Base-by-base conservation (phyloP, 345 rosid genomes). In the Camelina hispida region DNA sequence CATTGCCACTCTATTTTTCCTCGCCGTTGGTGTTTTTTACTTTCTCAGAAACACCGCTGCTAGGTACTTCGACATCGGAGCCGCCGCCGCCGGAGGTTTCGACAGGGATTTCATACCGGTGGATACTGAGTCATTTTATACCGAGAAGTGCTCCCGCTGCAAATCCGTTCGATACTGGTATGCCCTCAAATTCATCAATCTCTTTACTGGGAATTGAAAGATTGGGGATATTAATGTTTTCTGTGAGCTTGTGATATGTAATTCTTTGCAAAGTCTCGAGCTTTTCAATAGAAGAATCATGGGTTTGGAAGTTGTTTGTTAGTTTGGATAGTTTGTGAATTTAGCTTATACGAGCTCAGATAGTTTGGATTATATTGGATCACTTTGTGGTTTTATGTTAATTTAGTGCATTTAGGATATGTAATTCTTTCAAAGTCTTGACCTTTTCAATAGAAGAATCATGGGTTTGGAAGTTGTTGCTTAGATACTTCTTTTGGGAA, bases 41-140 rank as follows among this genome's bases (percentile, higher is more conserved):
- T 61, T 90, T 59, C 82, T 95, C 10, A 86, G 75, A 86, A 86
- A 83, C 44, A 84, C 93, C 78, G 97, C 96, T 74, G 86, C 96
- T 50, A 95, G 85, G 80, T 92, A 95, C 83, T 87, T 92, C 88
- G 80, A 70, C 3, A 52, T 69, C 70, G 87, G 93, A 79, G 91
- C 77, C 85, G 87, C 67, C 73, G 87, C 93, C 85, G 87, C 83
- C 88, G 87, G 91, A 78, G 82, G 74, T 79, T 91, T 90, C 86
- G 89, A 83, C 61, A 64, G 84, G 37, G 66, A 52, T 5, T 42
- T 46, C 15, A 16, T 68, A n/a, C 32, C 56, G 15, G 67, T 53
- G 18, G 58, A 56, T 9, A 28, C 30, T 28, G 30, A 28, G 30
- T 0, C 30, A 28, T 28, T 28, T 28, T 4, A 0, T 28, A 28